Percentiles rank a stretch among this genome's conserved stretches.
Conservation (phyloP, 2,329 filamentous ascomycete species). For the Aspergillus bombycis region DNA sequence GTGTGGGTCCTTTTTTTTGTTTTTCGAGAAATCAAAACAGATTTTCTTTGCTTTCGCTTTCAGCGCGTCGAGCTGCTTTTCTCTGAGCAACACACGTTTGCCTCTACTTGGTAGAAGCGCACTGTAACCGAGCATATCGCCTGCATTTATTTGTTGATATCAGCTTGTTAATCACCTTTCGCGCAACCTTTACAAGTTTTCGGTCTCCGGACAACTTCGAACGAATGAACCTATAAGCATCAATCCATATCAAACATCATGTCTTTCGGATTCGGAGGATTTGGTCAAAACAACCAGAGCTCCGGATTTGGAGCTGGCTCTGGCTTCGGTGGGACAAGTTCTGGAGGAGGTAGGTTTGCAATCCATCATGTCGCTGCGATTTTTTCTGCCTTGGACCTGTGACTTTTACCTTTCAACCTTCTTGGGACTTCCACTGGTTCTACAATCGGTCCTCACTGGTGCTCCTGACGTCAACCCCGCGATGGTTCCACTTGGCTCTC, state of each 20-base stretch:
- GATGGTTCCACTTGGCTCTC: slow-evolving; percentile 28
- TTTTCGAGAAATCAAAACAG: slow-evolving; percentile 10
- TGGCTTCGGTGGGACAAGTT: slow-evolving; percentile 38
- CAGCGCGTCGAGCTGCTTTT: slow-evolving; percentile 19
- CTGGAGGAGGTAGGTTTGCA: slow-evolving; percentile 42
- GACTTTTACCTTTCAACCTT: not conserved
- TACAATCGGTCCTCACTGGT: slow-evolving; percentile 25
- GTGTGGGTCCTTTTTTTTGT: slow-evolving; percentile 16
- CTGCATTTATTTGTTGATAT: not conserved
- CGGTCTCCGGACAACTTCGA: slow-evolving; percentile 17
- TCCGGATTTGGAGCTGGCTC: slow-evolving; percentile 43
- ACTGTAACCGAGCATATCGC: slow-evolving; percentile 9
- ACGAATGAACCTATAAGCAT: slow-evolving; percentile 35
- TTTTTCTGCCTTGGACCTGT: slow-evolving; percentile 8
- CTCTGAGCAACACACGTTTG: slow-evolving; percentile 8
- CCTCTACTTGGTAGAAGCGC: slow-evolving; percentile 7
- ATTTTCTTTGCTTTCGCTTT: slow-evolving; percentile 11
- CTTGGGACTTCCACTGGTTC: slow-evolving; percentile 11
- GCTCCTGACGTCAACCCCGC: slow-evolving; percentile 36
- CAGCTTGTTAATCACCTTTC: not conserved
- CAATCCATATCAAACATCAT: slow-evolving; percentile 33
- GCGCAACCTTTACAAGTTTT: not conserved
- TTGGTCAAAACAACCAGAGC: slow-evolving; percentile 61
- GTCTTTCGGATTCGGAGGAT: slow-evolving; percentile 57
- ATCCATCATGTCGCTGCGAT: slow-evolving; percentile 13